Evolutionary conservation across 345 rosid species (phyloP), one percentile per base, ranked within the genome.

Genomic region (Ceriops decandra): DNA sequence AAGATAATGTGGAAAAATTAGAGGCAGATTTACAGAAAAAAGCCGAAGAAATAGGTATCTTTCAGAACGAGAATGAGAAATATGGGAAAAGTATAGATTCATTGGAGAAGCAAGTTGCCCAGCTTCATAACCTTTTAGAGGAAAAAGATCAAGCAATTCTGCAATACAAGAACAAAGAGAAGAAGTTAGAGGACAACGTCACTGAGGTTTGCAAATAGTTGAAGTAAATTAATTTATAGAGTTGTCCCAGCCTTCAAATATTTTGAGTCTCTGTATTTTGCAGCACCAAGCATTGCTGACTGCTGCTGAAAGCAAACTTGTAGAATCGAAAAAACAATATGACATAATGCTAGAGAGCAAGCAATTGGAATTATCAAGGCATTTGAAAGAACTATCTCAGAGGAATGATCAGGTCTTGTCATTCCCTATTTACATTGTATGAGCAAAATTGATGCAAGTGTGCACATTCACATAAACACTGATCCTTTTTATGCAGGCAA

Each of bases 331-430:
- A 80, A 86, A 77, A 73, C 91, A 90, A 54, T 75, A 87, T 62
- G 96, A 91, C 74, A 69, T 71, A 77, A 82, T 90, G 91, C 88
- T 93, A 26, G 98, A 86, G 76, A 85, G 82, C 73, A 93, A 93
- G 72, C 90, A 90, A 74, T 71, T 83, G 79, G 98, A 90, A 74
- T 74, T 91, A 52, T 89, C 96, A 51, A 82, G 86, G 80, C 97
- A 91, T 72, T 76, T 93, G 86, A 89, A 91, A 84, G 98, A 93
- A 73, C 79, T 91, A 73, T 89, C 92, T 79, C 95, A 82, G 78
- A 90, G 87, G 76, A 92, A 90, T 74, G 98, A 92, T 72, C 91
- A 88, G 96, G 98, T 90, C 51, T 46, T 28, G 7, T 71, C 59
- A 72, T 77, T 47, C 75, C 53, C 67, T 22, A n/a, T 75, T 63